Conservation (phyloP, 495 filamentous ascomycete genomes). For the Rhypophila decipiens region DNA sequence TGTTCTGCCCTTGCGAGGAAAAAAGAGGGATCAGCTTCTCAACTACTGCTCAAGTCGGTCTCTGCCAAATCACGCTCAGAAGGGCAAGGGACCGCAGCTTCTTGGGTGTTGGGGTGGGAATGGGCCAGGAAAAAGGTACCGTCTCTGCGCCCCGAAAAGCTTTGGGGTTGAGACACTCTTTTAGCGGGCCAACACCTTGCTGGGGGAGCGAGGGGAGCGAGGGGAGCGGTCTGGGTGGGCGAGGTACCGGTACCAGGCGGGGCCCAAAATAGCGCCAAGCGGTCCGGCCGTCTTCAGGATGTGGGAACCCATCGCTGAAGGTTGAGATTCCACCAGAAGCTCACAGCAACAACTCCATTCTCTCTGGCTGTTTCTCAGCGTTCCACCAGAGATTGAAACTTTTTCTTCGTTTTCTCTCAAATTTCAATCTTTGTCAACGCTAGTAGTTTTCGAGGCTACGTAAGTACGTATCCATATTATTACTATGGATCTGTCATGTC, state of each 20-base stretch:
- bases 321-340: too few relatives aligned
- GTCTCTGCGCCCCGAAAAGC: constrained; percentile 21
- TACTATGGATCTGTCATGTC: too few relatives aligned
- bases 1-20: not conserved
- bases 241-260: constrained; percentile 27
- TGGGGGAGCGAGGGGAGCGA: not conserved
- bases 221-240: constrained; percentile 19
- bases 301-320: not conserved
- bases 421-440: too few relatives aligned
- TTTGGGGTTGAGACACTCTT: constrained; percentile 27
- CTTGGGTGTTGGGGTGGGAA: constrained; percentile 14
- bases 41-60: not conserved
- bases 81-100: not conserved
- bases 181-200: constrained; percentile 17
- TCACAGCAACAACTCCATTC: too few relatives aligned
- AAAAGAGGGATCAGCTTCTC: not conserved
- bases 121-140: not conserved
- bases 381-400: too few relatives aligned
- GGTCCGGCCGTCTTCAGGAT: not conserved
- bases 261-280: constrained; percentile 6
- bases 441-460: too few relatives aligned
- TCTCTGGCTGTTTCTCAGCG: too few relatives aligned
- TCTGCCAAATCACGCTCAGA: not conserved
- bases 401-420: too few relatives aligned
- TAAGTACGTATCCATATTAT: too few relatives aligned